Conservation (phyloP, 192 early-diverging fungal genomes). For the Podila horticola region DNA sequence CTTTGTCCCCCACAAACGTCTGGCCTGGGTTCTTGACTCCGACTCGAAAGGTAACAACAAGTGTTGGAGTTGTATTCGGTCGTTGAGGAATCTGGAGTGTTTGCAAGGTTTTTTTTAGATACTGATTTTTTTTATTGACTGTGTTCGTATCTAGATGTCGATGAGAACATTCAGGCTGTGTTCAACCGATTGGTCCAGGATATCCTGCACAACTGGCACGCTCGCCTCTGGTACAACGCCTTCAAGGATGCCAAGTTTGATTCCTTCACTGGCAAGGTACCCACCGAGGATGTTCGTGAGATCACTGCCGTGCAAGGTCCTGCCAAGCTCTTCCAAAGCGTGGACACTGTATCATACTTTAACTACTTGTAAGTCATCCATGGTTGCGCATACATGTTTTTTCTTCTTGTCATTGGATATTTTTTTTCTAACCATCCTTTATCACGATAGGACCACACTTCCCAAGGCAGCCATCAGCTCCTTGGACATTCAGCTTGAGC, state of each 20-base stretch:
- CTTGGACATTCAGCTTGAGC: constrained; percentile 47
- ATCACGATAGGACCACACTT: constrained; percentile 28
- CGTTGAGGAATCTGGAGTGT: neutral
- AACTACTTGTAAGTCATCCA: constrained; percentile 54
- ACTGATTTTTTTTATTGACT: neutral
- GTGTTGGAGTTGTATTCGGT: neutral
- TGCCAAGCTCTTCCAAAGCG: constrained; percentile 57
- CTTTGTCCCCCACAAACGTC: constrained; percentile 71
- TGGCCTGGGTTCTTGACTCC: constrained; percentile 68
- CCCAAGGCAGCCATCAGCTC: constrained; percentile 44
- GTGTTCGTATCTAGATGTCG: constrained; percentile 21
- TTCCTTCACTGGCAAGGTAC: constrained; percentile 31
- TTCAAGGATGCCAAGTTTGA: constrained; percentile 55
- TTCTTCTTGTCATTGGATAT: neutral
- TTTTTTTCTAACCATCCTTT: constrained; percentile 16
- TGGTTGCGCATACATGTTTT: neutral
- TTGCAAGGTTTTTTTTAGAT: too few species aligned
- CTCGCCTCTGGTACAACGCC: constrained; percentile 61
- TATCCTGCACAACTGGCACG: constrained; percentile 60
- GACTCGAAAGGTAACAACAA: constrained; percentile 35
- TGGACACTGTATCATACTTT: constrained; percentile 57
- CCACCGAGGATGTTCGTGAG: constrained; percentile 46
- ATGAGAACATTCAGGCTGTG: constrained; percentile 36
- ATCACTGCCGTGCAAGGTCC: constrained; percentile 53
- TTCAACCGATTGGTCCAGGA: constrained; percentile 63